Evolutionary conservation across 2,329 filamentous ascomycete genomes (phyloP), one percentile per base, ranked within the genome.

Genomic region (Fusarium temperatum): DNA sequence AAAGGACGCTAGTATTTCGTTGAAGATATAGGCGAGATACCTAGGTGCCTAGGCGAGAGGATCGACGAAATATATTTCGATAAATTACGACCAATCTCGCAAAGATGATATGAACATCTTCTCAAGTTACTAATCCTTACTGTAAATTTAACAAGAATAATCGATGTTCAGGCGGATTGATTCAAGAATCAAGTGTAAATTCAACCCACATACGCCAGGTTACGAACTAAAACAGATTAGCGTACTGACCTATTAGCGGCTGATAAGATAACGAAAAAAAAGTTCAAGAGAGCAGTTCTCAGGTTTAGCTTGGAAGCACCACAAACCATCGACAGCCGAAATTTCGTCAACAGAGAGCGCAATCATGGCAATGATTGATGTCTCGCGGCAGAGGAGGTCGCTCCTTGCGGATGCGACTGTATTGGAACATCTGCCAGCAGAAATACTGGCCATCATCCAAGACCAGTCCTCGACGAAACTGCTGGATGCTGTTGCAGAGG

Each of bases 401-500:
- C 84, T 90, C 80, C 83, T 92, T 63, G 82, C 84, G 77, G 87
- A 91, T 75, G 80, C 85, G 82, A 82, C 82, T 78, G 84, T 87
- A 69, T 82, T 92, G 76, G 82, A 86, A 71, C 85, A 91, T 80
- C 80, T 97, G 76, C 93, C 94, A 45, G 83, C 86, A 75, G 93
- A 95, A 84, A 85, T 96, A 80, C 84, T 92, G 74, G 86, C 89
- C 78, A 86, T 92, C 75, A 89, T 96, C 81, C 88, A 87, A 80
- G 85, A 89, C 78, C 87, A 90, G 79, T 87, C 87, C 67, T 88
- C 91, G 79, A 87, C 88, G 75, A 87, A 89, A 79, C 91, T 95
- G 82, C 88, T 97, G 45, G 89, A 94, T 81, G 89, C 89, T 76
- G 85, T 97, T 78, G 89, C 93, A 76, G 85, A 88, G 77, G 89